These are phyloP conservation scores for Suillus spraguei DNA, from an alignment of 768 basidiomycete genomes.

Conservation along the genomic window DNA sequence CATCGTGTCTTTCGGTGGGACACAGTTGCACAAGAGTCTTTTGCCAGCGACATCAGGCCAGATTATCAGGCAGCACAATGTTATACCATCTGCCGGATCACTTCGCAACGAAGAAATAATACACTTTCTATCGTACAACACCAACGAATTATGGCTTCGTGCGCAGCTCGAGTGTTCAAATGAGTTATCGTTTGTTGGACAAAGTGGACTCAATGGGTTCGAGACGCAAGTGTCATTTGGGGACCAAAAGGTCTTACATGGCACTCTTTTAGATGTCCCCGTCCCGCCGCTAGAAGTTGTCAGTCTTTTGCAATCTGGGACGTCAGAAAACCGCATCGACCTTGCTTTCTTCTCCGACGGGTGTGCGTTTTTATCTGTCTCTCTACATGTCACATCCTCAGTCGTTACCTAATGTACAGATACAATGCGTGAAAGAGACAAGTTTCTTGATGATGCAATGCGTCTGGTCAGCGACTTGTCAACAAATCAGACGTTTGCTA, in stretches of 20 bases:
- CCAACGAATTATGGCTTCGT: constrained; percentile 5
- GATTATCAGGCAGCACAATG: constrained; percentile 1
- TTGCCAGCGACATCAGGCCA: background rate
- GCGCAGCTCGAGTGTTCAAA: constrained; percentile 28
- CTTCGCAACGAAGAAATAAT: background rate
- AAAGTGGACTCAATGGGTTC: background rate
- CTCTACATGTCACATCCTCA: background rate
- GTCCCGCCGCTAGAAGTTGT: constrained; percentile 53
- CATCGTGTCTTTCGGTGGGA: background rate
- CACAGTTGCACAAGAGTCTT: constrained; percentile 5
- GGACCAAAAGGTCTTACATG: background rate
- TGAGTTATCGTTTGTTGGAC: constrained; percentile 19
- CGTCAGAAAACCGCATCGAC: constrained; percentile 67
- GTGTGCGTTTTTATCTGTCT: constrained; percentile 47
- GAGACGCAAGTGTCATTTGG: constrained; percentile 13
- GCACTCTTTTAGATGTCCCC: constrained; percentile 15
- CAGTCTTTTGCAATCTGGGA: constrained; percentile 63
- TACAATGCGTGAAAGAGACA: constrained; percentile 52
- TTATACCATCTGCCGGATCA: background rate
- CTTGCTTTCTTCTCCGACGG: constrained; percentile 80
- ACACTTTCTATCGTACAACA: constrained; percentile 1
- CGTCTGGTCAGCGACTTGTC: constrained; percentile 72
- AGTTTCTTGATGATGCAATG: constrained; percentile 66
- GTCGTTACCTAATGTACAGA: constrained; percentile 41
- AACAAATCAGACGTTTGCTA: constrained; percentile 73